phyloP scores from a whole-genome alignment of 179 eudicot species.

The Spergularia azorica region DNA sequence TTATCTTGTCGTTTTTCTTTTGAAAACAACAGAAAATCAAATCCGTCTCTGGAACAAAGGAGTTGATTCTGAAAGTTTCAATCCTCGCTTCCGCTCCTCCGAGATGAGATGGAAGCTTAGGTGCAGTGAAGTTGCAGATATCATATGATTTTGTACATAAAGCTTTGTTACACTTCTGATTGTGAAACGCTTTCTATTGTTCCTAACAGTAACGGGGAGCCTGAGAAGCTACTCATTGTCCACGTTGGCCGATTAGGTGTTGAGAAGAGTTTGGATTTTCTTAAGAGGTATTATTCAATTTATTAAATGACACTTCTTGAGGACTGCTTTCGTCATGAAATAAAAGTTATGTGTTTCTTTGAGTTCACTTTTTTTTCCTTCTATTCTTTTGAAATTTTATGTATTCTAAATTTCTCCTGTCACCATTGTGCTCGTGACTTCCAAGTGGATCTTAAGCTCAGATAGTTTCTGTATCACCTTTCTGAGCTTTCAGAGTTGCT shows the following conservation, averaged over 20 bases:
- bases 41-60: conserved; percentile 98
- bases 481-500: too few species aligned
- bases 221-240: conserved; percentile 80
- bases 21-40: conserved; percentile 50
- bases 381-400: too few species aligned
- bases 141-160: not conserved
- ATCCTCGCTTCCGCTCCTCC: conserved; percentile 69
- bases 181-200: not conserved
- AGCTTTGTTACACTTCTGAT: not conserved
- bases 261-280: conserved; percentile 95
- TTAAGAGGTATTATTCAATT: conserved; percentile 61
- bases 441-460: not conserved
- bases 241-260: conserved; percentile 96
- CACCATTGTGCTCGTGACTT: not conserved
- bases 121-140: conserved; percentile 31
- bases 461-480: too few species aligned
- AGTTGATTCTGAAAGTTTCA: conserved; percentile 94
- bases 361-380: not conserved
- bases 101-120: conserved; percentile 88
- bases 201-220: conserved; percentile 72
- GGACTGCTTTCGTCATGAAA: not conserved
- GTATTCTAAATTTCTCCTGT: not conserved
- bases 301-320: not conserved
- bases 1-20: conserved; percentile 9
- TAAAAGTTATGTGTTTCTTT: not conserved